Evolutionary conservation across 1,139 yeast genomes (phyloP).

Genomic region (Arxiozyma slooffiae): DNA sequence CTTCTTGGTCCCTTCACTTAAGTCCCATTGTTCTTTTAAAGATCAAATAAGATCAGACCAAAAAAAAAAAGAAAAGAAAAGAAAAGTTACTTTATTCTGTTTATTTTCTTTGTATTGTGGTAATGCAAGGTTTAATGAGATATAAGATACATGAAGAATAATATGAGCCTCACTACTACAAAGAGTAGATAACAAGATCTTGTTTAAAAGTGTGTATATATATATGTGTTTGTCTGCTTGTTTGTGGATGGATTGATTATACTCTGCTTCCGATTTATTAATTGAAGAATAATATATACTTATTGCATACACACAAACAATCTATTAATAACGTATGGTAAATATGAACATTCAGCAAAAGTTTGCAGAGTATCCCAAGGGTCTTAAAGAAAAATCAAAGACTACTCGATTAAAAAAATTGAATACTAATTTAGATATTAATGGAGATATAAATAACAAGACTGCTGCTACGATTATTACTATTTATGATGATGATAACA

Average conservation of each 20-base stretch:
- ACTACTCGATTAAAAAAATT: conserved; percentile 1
- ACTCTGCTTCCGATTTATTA: background rate
- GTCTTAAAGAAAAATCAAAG: background rate
- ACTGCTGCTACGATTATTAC: background rate
- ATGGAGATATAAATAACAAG: background rate
- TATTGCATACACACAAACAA: background rate
- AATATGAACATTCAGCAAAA: background rate
- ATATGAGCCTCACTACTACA: no score
- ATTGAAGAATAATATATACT: background rate
- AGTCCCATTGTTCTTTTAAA: no score
- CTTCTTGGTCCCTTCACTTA: no score
- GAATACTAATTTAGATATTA: background rate
- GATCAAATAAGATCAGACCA: background rate
- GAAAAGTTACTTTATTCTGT: background rate
- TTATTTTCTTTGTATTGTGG: background rate
- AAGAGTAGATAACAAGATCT: no score
- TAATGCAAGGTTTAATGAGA: background rate
- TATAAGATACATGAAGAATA: background rate
- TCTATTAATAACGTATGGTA: background rate
- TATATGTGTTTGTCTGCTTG: background rate
- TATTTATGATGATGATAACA: background rate
- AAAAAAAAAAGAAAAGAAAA: background rate
- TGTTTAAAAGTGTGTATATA: no score
- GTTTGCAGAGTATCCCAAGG: background rate
- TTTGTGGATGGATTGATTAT: background rate